phyloP scores from a whole-genome alignment of 2,329 filamentous ascomycete genomes.

The Trichoderma sp. region DNA sequence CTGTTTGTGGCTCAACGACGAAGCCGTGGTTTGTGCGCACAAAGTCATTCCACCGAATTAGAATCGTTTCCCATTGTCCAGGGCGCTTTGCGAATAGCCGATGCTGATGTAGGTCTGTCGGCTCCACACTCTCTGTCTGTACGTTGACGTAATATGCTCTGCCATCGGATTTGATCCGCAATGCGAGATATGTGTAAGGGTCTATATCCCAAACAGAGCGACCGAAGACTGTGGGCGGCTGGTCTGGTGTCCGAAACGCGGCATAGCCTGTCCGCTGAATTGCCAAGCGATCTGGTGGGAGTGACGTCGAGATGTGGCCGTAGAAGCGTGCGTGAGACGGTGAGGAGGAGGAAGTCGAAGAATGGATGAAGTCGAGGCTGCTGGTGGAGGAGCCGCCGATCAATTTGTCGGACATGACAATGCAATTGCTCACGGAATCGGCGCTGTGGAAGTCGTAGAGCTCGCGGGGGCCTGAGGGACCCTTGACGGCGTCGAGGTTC shows the following conservation, averaged over 20 bases:
- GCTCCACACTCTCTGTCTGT: slow-evolving; percentile 90
- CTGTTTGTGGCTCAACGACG: slow-evolving; percentile 89
- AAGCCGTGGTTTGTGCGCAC: slow-evolving; percentile 92
- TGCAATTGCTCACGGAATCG: slow-evolving; percentile 55
- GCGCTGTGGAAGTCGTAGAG: slow-evolving; percentile 64
- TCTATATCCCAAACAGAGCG: slow-evolving; percentile 86
- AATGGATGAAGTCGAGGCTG: slow-evolving; percentile 64
- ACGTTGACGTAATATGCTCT: slow-evolving; percentile 93
- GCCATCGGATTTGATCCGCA: slow-evolving; percentile 88
- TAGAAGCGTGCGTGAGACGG: slow-evolving; percentile 73
- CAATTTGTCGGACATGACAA: slow-evolving; percentile 82
- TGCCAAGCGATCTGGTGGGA: slow-evolving; percentile 73
- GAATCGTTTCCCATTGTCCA: slow-evolving; percentile 92
- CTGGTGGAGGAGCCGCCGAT: slow-evolving; percentile 84
- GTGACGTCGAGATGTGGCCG: slow-evolving; percentile 81
- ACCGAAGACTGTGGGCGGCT: slow-evolving; percentile 78
- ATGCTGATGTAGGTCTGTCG: slow-evolving; percentile 96
- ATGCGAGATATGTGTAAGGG: slow-evolving; percentile 80
- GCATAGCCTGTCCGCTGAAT: slow-evolving; percentile 83
- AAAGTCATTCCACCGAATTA: slow-evolving; percentile 89
- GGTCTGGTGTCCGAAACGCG: slow-evolving; percentile 82
- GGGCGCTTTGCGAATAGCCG: slow-evolving; percentile 75
- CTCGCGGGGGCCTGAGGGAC: slow-evolving; percentile 62
- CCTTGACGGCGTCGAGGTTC: slow-evolving; percentile 68
- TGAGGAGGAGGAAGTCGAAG: slow-evolving; percentile 20